Evolutionary conservation across 163 green algal genomes (phyloP), one percentile per base, ranked within the genome.

Genomic region (Coccomyxa subellipsoidea): DNA sequence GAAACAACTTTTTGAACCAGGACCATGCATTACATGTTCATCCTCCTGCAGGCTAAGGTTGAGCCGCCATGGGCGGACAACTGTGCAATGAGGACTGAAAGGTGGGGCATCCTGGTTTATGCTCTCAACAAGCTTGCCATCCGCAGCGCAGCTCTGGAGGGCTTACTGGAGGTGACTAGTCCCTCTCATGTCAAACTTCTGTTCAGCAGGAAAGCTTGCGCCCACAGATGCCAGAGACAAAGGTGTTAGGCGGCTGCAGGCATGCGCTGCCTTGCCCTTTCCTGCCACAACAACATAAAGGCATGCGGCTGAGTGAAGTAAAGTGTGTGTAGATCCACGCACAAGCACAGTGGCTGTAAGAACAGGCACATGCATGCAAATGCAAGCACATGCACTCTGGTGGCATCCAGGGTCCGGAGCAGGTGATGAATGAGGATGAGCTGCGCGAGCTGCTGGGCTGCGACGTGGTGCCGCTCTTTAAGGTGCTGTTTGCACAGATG

Each of bases 31-130:
- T 59, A 59, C 47, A 59, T 59, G 4, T 27, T 59, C 36, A 36
- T 40, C 2, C 18, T 7, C n/a, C 12, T 18, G 71, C 71, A 53
- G 32, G 31, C 29, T 40, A 36, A 35, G 31, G 10, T 40, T 78
- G 32, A n/a, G 71, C 32, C n/a, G 27, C 53, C 36, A 54, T 76
- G 29, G 38, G 70, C 69, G 54, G 78, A 80, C 75, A 78, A 80
- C 54, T 80, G 59, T 39, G 82, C 76, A 35, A 59, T 59, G 47
- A 59, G 47, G 47, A 59, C 23, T 59, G 47, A 59, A 18, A 59
- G 4, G 47, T 59, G 47, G 47, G 47, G 47, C 47, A 18, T 59
- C 47, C 47, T 59, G 47, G 47, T 59, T 12, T 27, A 12, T 59
- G 47, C 47, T 2, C 47, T 59, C 47, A 59, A 59, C 47, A 12